A percentile compares a stretch with the other conserved stretches of the same genome.
These are phyloP conservation scores for Rhizopogon rudus DNA, from an alignment of 768 basidiomycete genomes.

Conservation along the genomic window DNA sequence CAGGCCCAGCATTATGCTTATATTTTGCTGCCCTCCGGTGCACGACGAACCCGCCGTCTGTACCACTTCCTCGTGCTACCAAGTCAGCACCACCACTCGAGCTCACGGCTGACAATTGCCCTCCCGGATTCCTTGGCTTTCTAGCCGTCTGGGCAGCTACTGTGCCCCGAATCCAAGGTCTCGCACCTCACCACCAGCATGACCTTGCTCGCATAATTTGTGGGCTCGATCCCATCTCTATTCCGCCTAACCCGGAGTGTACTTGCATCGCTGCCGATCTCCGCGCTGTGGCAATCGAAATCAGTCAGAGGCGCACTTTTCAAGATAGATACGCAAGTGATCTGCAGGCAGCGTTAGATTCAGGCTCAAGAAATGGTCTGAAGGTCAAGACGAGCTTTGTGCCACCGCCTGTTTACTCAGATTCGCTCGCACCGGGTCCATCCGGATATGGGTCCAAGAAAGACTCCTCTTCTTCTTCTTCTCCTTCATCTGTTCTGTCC, in stretches of 20 bases:
- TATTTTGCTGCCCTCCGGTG: slow-evolving; percentile 81
- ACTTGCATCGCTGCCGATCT: slow-evolving; percentile 72
- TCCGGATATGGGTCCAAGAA: slow-evolving; percentile 15
- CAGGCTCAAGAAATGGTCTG: slow-evolving; percentile 35
- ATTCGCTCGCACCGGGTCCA: slow-evolving; percentile 24
- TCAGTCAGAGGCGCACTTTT: slow-evolving; percentile 78
- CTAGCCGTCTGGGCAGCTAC: slow-evolving; percentile 67
- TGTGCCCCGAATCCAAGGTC: slow-evolving; percentile 60
- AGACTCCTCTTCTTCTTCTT: slow-evolving; percentile 1
- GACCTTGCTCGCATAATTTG: slow-evolving; percentile 83
- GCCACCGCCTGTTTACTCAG: slow-evolving; percentile 59
- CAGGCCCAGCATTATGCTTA: slow-evolving; percentile 76
- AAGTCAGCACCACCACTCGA: slow-evolving; percentile 47
- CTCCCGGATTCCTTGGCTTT: slow-evolving; percentile 60
- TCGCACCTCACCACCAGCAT: slow-evolving; percentile 64
- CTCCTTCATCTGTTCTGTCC: slow-evolving; percentile 13
- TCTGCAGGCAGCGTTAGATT: slow-evolving; percentile 75
- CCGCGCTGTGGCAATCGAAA: slow-evolving; percentile 83
- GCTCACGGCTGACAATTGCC: slow-evolving; percentile 66
- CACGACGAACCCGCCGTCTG: slow-evolving; percentile 72
- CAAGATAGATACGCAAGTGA: slow-evolving; percentile 74
- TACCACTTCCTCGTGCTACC: slow-evolving; percentile 61
- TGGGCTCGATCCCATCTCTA: slow-evolving; percentile 39
- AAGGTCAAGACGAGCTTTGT: slow-evolving; percentile 57
- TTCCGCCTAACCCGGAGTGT: slow-evolving; percentile 37